These are phyloP conservation scores for Lentinula sp. DNA, from an alignment of 768 basidiomycete genomes.

Conservation along the genomic window DNA sequence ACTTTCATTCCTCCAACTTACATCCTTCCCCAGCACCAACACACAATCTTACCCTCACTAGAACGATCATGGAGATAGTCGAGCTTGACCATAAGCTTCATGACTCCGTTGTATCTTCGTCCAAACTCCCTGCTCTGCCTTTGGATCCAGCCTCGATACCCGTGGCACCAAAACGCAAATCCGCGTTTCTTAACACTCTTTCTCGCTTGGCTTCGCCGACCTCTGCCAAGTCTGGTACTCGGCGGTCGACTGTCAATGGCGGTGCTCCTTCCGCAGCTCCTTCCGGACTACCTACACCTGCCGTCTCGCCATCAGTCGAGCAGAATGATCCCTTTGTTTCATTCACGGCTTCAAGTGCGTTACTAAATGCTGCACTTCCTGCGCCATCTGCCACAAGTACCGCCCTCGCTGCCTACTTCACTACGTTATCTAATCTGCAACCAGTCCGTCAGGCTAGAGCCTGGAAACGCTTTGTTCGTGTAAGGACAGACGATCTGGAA, in stretches of 20 bases:
- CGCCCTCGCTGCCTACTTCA: constrained; percentile 74
- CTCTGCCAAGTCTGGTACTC: constrained; percentile 40
- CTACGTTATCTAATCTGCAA: constrained; percentile 65
- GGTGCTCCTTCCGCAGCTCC: constrained; percentile 18
- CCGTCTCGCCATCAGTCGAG: constrained; percentile 14
- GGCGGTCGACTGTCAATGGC: constrained; percentile 24
- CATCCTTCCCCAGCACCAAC: constrained; percentile 59
- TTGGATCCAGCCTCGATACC: constrained; percentile 51
- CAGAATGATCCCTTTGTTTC: constrained; percentile 27
- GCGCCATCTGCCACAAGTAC: constrained; percentile 50
- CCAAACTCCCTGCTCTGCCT: constrained; percentile 56
- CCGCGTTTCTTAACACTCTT: constrained; percentile 80
- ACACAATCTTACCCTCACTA: constrained; percentile 82
- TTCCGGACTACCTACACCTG: constrained; percentile 10
- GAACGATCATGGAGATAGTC: constrained; percentile 68
- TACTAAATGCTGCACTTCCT: constrained; percentile 15
- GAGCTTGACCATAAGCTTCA: constrained; percentile 81
- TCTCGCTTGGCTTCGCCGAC: constrained; percentile 77
- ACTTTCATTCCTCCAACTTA: constrained; percentile 15
- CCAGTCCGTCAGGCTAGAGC: constrained; percentile 55
- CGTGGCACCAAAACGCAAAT: constrained; percentile 60
- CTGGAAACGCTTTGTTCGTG: constrained; percentile 84
- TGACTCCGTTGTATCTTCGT: constrained; percentile 45
- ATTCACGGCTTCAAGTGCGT: constrained; percentile 11
- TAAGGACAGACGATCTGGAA: constrained; percentile 83